These are phyloP conservation scores for Lactifluus volemus DNA, from an alignment of 768 basidiomycete species.

Conservation along the genomic window DNA sequence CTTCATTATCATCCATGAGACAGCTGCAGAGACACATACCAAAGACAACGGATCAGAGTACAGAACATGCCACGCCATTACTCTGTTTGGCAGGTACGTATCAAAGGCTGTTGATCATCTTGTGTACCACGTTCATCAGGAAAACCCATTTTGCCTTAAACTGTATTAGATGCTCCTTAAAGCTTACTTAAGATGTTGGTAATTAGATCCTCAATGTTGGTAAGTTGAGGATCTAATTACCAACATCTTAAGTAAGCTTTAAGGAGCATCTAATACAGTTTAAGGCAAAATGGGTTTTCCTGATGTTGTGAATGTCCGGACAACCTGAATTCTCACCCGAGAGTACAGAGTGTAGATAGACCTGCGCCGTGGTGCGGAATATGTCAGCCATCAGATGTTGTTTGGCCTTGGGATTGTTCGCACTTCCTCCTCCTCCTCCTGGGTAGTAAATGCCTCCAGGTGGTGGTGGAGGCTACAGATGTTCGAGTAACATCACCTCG, in stretches of 20 bases:
- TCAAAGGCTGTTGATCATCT: conserved; percentile 42
- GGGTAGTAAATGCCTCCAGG: background rate
- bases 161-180: too few relatives aligned
- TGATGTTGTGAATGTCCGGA: conserved; percentile 48
- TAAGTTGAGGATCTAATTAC: too few relatives aligned
- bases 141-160: too few relatives aligned
- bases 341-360: conserved; percentile 71
- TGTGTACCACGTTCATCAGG: conserved; percentile 45
- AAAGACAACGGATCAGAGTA: conserved; percentile 73
- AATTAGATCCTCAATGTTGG: too few relatives aligned
- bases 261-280: too few relatives aligned
- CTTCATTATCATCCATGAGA: conserved; percentile 43
- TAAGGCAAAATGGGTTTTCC: too few relatives aligned
- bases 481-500: conserved; percentile 34
- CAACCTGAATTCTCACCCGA: conserved; percentile 64
- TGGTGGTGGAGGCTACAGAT: background rate
- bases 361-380: conserved; percentile 65
- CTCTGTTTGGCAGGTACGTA: conserved; percentile 28
- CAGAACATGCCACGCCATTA: conserved; percentile 34
- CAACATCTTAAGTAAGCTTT: too few relatives aligned
- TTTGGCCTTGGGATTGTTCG: conserved; percentile 24
- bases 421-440: background rate
- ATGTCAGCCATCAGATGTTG: conserved; percentile 34
- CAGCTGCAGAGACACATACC: conserved; percentile 66
- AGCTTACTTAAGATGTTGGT: too few relatives aligned